Percentiles rank a stretch among this genome's conserved stretches.
phyloP scores from a whole-genome alignment of 495 filamentous ascomycete species.

The Xylona heveae region DNA sequence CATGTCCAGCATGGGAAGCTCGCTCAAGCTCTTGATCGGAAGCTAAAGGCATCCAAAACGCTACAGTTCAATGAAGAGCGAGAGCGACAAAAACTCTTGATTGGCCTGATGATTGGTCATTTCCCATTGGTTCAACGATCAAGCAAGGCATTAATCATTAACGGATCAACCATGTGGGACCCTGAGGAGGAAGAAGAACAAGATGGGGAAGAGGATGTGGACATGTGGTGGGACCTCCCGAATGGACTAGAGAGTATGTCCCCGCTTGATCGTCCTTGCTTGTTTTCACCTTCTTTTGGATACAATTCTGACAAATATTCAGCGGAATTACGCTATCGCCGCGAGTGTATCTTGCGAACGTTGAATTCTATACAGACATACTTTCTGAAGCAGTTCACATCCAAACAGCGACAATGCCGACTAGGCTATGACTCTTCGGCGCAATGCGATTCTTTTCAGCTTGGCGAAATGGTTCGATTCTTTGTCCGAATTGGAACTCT shows the following conservation, averaged over 20 bases:
- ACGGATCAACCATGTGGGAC: constrained; percentile 43
- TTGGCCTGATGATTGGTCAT: no score
- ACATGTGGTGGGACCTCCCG: constrained; percentile 56
- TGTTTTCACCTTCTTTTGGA: constrained; percentile 1
- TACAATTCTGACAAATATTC: neutral
- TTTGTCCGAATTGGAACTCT: constrained; percentile 27
- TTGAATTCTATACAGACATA: constrained; percentile 55
- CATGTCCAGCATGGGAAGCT: constrained; percentile 23
- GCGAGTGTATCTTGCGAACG: constrained; percentile 49
- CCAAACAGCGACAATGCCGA: constrained; percentile 39
- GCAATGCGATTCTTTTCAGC: constrained; percentile 68
- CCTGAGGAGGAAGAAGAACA: constrained; percentile 16
- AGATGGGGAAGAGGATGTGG: constrained; percentile 18
- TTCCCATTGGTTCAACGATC: no score
- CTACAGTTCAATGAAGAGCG: constrained; percentile 26
- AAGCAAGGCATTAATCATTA: constrained; percentile 40
- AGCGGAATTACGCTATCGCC: constrained; percentile 55
- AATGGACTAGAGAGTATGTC: constrained; percentile 46
- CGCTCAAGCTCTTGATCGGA: constrained; percentile 14
- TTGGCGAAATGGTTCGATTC: constrained; percentile 72
- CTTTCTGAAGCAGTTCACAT: constrained; percentile 48
- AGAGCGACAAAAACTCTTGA: constrained; percentile 39
- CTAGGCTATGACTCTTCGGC: constrained; percentile 53
- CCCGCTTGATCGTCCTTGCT: neutral
- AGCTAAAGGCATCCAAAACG: constrained; percentile 14